These are phyloP conservation scores for Tylopilus orsonianus DNA, from an alignment of 1,284 basidiomycete genomes.

Conservation along the genomic window DNA sequence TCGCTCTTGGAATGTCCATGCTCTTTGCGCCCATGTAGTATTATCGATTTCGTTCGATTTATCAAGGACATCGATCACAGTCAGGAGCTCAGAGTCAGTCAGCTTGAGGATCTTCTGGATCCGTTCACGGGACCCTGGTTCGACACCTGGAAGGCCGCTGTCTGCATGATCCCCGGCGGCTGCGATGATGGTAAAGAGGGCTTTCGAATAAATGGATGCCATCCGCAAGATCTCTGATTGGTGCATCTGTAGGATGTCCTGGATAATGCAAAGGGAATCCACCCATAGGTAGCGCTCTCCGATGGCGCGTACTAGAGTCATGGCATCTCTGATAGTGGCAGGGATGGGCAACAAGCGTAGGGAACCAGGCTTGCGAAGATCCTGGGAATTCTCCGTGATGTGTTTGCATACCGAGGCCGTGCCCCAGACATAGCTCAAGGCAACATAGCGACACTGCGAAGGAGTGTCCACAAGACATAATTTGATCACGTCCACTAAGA, in stretches of 20 bases:
- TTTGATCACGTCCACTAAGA: slow-evolving; percentile 19
- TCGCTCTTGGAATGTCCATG: slow-evolving; percentile 28
- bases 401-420: slow-evolving; percentile 13
- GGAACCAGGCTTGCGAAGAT: slow-evolving; percentile 11
- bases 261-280: slow-evolving; percentile 26
- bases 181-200: slow-evolving; percentile 25
- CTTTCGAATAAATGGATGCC: slow-evolving; percentile 20
- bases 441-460: not conserved
- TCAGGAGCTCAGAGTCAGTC: slow-evolving; percentile 7
- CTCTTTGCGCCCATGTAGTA: slow-evolving; percentile 16
- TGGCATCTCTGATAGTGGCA: slow-evolving; percentile 23
- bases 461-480: slow-evolving; percentile 18
- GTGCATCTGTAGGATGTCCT: slow-evolving; percentile 20
- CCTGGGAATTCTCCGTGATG: slow-evolving; percentile 11
- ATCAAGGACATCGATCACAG: slow-evolving; percentile 9
- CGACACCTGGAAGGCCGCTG: slow-evolving; percentile 16
- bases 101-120: slow-evolving; percentile 14
- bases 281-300: slow-evolving; percentile 29
- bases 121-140: slow-evolving; percentile 2
- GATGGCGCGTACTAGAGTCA: slow-evolving; percentile 17
- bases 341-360: slow-evolving; percentile 13
- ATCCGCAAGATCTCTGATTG: slow-evolving; percentile 19
- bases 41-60: slow-evolving; percentile 1
- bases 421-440: slow-evolving; percentile 27
- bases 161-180: slow-evolving; percentile 20